These are phyloP conservation scores for Cardamine occulta DNA, from an alignment of 345 rosid species.

Conservation along the genomic window DNA sequence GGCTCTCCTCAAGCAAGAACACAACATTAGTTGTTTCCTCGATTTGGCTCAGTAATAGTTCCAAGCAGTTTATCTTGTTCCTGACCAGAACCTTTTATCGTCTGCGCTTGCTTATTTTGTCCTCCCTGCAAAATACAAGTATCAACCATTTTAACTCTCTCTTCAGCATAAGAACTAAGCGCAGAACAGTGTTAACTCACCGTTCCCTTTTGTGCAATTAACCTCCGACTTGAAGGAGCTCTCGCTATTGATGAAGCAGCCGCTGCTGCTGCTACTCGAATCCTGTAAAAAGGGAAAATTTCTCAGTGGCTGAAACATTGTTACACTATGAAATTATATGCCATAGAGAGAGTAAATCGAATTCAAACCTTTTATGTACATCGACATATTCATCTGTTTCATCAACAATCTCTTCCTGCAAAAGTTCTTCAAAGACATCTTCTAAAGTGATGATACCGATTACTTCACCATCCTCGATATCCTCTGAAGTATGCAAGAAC, in stretches of 20 bases:
- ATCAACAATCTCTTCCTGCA: conserved; percentile 98
- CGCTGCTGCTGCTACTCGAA: conserved; percentile 93
- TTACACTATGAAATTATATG: neutral
- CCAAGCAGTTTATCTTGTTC: conserved; percentile 40
- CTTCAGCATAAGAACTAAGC: neutral
- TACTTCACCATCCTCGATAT: conserved; percentile 91
- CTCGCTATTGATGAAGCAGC: conserved; percentile 96
- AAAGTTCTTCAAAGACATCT: conserved; percentile 96
- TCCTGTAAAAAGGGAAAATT: conserved; percentile 51
- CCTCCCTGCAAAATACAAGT: conserved; percentile 33
- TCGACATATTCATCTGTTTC: conserved; percentile 98
- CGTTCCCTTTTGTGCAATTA: conserved; percentile 53
- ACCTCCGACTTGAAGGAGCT: conserved; percentile 82
- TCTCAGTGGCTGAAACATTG: conserved; percentile 9
- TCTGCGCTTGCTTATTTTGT: conserved; percentile 39
- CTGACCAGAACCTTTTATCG: conserved; percentile 22
- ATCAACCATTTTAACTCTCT: neutral
- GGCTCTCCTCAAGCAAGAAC: conserved; percentile 13
- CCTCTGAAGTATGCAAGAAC: conserved; percentile 58
- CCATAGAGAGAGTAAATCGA: neutral
- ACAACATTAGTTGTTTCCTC: conserved; percentile 25
- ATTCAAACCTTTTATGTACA: conserved; percentile 81
- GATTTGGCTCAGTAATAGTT: conserved; percentile 27
- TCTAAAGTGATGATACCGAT: conserved; percentile 95
- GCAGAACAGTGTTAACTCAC: conserved; percentile 27